Base-by-base conservation (phyloP, 2,329 filamentous ascomycete genomes). In the Huntiella bhutanensis region DNA sequence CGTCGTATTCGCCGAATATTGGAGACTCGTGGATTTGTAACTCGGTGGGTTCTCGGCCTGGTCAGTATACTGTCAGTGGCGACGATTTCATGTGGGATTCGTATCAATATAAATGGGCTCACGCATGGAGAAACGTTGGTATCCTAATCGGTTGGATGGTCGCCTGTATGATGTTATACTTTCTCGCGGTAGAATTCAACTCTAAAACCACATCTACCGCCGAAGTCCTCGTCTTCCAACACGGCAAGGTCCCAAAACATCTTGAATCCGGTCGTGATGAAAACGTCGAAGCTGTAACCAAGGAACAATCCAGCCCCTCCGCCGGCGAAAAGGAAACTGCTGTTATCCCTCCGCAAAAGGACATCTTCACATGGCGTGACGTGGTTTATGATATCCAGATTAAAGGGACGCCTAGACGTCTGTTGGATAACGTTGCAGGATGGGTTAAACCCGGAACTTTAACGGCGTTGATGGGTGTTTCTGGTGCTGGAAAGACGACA, bases 391-490 rank as follows among this genome's bases (percentile, higher is more conserved):
- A 75, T 15, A 70, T 76, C 52, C 71, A 80, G 53, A 82, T 93
- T 63, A 92, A 92, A 66, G 68, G 68, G 11, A 75, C 88, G 55
- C 64, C 69, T 1, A 73, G 85, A 12, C 75, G 80, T 38, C 82
- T 95, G 55, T 66, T 95, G 49, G 79, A 94, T 55, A 68, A 91
- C 51, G 82, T 94, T 10, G 82, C 92, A 56, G 87, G 87, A 33
- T 95, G 84, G 82, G 85, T 95, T 50, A 91, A 92, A 62, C 87
- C 87, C 3, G 87, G 87, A 50, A 93, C 84, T 12, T 61, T 93
- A 46, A 94, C 86, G 10, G 86, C 84, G 35, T 68, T 93, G 3
- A 94, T 94, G 86, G 82, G 85, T 64, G 83, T 87, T 5, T 86
- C 81, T 32, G 86, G 87, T 53, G 87, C 87, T n/a, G 87, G 87